These are phyloP conservation scores for Phytophthora melonis DNA, from an alignment of 352 stramenopile genomes.

Conservation along the genomic window DNA sequence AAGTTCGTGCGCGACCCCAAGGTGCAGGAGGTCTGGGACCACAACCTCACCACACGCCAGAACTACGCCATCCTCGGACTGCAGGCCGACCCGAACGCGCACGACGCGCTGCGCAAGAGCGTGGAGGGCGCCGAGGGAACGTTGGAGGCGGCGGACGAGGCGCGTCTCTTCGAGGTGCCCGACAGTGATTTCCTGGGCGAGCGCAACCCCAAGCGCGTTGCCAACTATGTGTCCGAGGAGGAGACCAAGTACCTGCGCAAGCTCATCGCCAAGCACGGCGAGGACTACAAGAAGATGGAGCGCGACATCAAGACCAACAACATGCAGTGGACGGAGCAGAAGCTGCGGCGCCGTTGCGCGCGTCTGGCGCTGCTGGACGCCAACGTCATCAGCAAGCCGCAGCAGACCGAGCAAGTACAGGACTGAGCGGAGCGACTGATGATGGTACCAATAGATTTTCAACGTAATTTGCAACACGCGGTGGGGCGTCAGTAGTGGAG, in stretches of 20 bases:
- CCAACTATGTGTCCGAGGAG: slow-evolving; percentile 85
- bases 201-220: slow-evolving; percentile 69
- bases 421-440: slow-evolving; percentile 17
- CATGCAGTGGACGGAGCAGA: slow-evolving; percentile 85
- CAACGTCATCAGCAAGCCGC: slow-evolving; percentile 65
- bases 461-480: slow-evolving; percentile 30
- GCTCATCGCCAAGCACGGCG: slow-evolving; percentile 74
- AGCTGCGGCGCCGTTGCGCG: slow-evolving; percentile 76
- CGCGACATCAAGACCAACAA: slow-evolving; percentile 88
- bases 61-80: slow-evolving; percentile 85
- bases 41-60: slow-evolving; percentile 81
- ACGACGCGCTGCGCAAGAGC: slow-evolving; percentile 58
- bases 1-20: slow-evolving; percentile 77
- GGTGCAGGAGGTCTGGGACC: slow-evolving; percentile 80
- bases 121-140: slow-evolving; percentile 55
- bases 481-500: background rate
- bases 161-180: slow-evolving; percentile 72
- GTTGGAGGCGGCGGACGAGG: slow-evolving; percentile 62
- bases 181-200: slow-evolving; percentile 85
- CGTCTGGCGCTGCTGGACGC: slow-evolving; percentile 79
- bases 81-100: slow-evolving; percentile 71
- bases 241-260: slow-evolving; percentile 82
- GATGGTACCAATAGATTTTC: slow-evolving; percentile 32
- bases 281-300: slow-evolving; percentile 82
- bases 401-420: slow-evolving; percentile 21